Evolutionary conservation across 129 eudicot species (phyloP).

Genomic region (Flaveria sonorensis): DNA sequence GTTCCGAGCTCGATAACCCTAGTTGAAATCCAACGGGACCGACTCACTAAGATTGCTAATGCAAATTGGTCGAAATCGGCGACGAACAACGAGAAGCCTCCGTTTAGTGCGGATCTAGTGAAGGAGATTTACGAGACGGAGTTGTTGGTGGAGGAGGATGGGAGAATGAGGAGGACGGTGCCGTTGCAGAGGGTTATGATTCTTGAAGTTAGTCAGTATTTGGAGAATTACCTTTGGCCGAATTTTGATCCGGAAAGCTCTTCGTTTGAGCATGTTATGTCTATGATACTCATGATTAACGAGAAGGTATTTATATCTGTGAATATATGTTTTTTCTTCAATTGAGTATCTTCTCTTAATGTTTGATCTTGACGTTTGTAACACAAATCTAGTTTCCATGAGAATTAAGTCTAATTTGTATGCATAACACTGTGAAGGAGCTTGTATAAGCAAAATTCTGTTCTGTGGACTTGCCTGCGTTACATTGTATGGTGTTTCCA

Average conservation of each 20-base stretch:
- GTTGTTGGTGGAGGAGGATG: constrained; percentile 63
- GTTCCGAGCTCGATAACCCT: constrained; percentile 74
- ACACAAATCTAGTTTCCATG: too few species aligned
- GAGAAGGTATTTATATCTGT: constrained; percentile 68
- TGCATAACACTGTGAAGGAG: constrained; percentile 6
- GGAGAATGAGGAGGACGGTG: constrained; percentile 73
- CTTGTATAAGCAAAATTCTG: not conserved
- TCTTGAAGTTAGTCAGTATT: constrained; percentile 93
- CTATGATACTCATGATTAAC: constrained; percentile 93
- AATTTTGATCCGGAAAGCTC: constrained; percentile 72
- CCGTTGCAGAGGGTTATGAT: constrained; percentile 96
- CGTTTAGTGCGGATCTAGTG: constrained; percentile 74
- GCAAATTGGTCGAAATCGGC: constrained; percentile 70
- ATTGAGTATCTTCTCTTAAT: too few species aligned
- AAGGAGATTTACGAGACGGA: constrained; percentile 80
- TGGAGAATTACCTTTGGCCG: constrained; percentile 99
- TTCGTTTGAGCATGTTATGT: constrained; percentile 92
- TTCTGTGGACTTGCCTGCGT: not conserved
- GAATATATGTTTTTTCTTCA: not conserved
- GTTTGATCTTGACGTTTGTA: too few species aligned
- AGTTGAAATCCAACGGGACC: constrained; percentile 79
- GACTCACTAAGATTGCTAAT: constrained; percentile 71
- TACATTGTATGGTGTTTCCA: constrained; percentile 11
- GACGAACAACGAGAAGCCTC: constrained; percentile 39
- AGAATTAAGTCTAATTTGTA: not conserved